phyloP scores from a whole-genome alignment of 257 asterid species.

The Anisodus tanguticus region DNA sequence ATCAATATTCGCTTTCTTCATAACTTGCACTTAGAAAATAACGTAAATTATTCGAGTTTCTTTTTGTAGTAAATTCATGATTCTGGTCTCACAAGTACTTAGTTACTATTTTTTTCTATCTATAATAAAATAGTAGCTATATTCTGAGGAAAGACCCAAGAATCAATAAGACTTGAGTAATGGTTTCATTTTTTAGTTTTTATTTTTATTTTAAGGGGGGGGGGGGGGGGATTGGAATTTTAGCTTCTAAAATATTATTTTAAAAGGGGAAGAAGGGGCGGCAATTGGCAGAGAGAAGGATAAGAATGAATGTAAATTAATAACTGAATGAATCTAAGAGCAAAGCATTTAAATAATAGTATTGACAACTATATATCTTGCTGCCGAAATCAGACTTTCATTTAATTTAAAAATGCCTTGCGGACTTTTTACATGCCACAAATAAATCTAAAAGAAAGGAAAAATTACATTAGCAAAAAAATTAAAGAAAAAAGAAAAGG shows the following conservation, averaged over 20 bases:
- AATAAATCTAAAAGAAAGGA: conserved; percentile 12
- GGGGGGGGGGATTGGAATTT: neutral
- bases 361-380: neutral
- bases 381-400: conserved; percentile 19
- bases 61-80: neutral
- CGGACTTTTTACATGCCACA: conserved; percentile 42
- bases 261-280: neutral
- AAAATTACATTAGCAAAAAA: neutral
- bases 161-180: neutral
- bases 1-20: neutral
- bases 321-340: conserved; percentile 24
- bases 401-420: conserved; percentile 37
- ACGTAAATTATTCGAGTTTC: too few species aligned
- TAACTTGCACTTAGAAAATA: neutral
- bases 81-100: neutral
- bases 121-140: neutral
- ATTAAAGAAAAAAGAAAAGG: neutral
- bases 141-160: neutral
- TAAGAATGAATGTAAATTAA: conserved; percentile 17
- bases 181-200: neutral
- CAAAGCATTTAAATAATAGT: neutral
- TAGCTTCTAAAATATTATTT: neutral
- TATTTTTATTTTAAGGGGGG: neutral
- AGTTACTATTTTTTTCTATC: too few species aligned
- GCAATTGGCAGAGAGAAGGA: conserved; percentile 22